A percentile compares a stretch with the other conserved stretches of the same genome.
phyloP scores from a whole-genome alignment of 2,329 filamentous ascomycete genomes.

The Talaromyces sp. region DNA sequence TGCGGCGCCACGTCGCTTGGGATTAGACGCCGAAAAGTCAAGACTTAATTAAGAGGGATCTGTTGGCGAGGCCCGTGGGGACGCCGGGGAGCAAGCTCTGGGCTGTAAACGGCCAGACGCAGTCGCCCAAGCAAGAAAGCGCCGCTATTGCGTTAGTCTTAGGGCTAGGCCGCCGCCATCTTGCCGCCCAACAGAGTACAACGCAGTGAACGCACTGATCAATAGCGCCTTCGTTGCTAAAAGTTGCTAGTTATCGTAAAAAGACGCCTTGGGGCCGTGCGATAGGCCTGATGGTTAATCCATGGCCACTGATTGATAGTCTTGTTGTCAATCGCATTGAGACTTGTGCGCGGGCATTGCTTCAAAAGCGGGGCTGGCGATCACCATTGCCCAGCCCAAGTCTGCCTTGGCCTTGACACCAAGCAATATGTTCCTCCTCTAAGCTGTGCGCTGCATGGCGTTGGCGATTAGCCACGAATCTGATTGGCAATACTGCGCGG shows the following conservation, averaged over 20 bases:
- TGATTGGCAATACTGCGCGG: conserved; percentile 3
- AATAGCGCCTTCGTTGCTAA: background rate
- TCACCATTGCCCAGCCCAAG: background rate
- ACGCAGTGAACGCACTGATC: background rate
- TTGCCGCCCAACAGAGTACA: conserved; percentile 7
- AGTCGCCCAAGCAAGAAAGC: background rate
- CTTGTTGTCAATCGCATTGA: background rate
- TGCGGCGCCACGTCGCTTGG: conserved; percentile 7
- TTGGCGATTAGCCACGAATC: conserved; percentile 8
- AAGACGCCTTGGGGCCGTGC: background rate
- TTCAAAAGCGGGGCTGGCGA: background rate
- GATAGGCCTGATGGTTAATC: background rate
- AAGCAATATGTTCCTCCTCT: background rate
- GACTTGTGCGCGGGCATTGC: background rate
- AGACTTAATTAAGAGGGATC: background rate
- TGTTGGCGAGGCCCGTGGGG: background rate
- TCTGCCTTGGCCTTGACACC: background rate
- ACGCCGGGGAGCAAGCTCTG: background rate
- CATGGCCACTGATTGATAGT: too few relatives aligned
- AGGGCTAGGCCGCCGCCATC: background rate
- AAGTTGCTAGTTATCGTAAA: too few relatives aligned
- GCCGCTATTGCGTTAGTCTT: background rate
- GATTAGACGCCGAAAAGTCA: conserved; percentile 3
- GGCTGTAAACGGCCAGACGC: background rate
- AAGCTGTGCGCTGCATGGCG: background rate